These are phyloP conservation scores for Lentinula raphanica DNA, from an alignment of 768 basidiomycete genomes.

Conservation along the genomic window DNA sequence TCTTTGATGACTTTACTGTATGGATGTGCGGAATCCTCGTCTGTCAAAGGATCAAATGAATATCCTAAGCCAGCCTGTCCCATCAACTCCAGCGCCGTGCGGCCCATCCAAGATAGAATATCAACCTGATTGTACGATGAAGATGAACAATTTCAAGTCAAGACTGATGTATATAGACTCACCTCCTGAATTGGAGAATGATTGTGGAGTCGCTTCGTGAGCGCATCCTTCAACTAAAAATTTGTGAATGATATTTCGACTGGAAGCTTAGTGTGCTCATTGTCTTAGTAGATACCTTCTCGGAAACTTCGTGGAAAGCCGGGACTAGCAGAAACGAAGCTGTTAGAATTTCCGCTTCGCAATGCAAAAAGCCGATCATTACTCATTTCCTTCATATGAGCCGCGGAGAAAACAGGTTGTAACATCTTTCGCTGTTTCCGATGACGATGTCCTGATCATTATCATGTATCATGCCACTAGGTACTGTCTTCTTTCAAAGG, in stretches of 20 bases:
- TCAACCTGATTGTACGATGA: no score
- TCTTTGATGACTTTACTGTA: constrained; percentile 1
- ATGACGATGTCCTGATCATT: constrained; percentile 21
- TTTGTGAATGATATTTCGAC: no score
- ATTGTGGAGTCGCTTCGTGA: background rate
- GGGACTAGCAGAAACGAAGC: background rate
- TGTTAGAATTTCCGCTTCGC: background rate
- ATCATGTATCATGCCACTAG: background rate
- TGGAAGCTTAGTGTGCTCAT: background rate
- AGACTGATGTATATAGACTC: constrained; percentile 18
- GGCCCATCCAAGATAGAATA: constrained; percentile 6
- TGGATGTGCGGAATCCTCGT: background rate
- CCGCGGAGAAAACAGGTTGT: constrained; percentile 29
- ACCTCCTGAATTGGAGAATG: background rate
- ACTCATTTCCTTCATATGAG: constrained; percentile 27
- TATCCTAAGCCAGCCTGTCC: constrained; percentile 7
- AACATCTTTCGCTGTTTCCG: constrained; percentile 29
- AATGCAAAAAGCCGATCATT: constrained; percentile 3
- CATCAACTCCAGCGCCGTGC: constrained; percentile 3
- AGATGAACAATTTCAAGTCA: no score
- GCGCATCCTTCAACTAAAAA: background rate
- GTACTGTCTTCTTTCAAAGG: background rate
- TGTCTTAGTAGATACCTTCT: no score
- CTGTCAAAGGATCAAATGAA: constrained; percentile 3
- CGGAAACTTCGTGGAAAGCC: background rate